Evolutionary conservation across 2,329 filamentous ascomycete genomes (phyloP), one percentile per base, ranked within the genome.

Genomic region (Chalara sp.): DNA sequence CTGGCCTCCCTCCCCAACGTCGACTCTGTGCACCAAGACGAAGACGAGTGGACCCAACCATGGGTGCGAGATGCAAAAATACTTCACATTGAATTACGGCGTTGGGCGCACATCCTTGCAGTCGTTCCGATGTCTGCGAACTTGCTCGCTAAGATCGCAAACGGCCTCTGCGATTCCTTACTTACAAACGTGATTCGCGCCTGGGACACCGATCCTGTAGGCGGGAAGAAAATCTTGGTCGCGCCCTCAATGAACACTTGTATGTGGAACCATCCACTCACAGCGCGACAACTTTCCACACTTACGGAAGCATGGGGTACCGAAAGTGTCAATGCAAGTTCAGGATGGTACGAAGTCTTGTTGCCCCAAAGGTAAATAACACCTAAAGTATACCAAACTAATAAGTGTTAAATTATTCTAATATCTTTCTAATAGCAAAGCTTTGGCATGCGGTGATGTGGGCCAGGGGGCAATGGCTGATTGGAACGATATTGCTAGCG

Each of bases 191-290:
- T 93, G 0, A 76, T 93, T 37, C 76, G 92, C 21, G 92, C 92
- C 0, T 99, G 92, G 93, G 92, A 97, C 68, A 84, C 83, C 0
- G 51, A 60, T 35, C 58, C 53, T 21, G 55, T 53, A 49, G 44
- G 46, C 30, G 49, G 29, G 10, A 5, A 32, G 28, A 80, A 76
- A 66, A 89, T 95, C 35, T 62, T 93, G 1, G 86, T 92, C 0
- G 87, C 87, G 2, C 84, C 85, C 1, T 83, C 86, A 32, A 95
- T 96, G 89, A 96, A 96, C 66, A 89, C 82, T 29, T 83, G 84
- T 4, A 96, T 96, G 91, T 95, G 87, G 86, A 74, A 76, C 50
- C 89, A 96, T 65, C 91, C 90, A 2, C 72, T 95, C 44, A 96
- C 91, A 1, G 75, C 70, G 46, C 81, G 79, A 56, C 89, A 96